phyloP scores from a whole-genome alignment of 805 yeast genomes.

The Candida germanica region DNA sequence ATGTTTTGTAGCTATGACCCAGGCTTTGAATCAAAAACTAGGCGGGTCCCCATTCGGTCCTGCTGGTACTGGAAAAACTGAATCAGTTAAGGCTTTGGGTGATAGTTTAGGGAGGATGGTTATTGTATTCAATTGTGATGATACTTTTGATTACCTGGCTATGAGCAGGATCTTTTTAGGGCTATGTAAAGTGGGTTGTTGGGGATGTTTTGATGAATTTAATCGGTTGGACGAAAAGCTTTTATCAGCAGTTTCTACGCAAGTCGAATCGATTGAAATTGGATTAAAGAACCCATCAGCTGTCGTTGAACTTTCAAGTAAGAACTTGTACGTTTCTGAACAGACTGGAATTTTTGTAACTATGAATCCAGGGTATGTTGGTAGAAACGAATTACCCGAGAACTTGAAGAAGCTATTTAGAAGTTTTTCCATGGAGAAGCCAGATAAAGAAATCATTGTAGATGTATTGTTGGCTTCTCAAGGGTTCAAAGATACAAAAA shows the following conservation, averaged over 20 bases:
- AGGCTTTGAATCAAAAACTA: slow-evolving; percentile 64
- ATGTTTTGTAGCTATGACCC: slow-evolving; percentile 66
- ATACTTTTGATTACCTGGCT: slow-evolving; percentile 75
- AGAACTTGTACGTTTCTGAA: slow-evolving; percentile 33
- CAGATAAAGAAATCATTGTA: slow-evolving; percentile 67
- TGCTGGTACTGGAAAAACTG: slow-evolving; percentile 97
- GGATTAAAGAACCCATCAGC: slow-evolving; percentile 37
- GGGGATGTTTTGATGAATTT: slow-evolving; percentile 97
- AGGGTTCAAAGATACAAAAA: slow-evolving; percentile 54
- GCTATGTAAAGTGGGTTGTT: slow-evolving; percentile 76
- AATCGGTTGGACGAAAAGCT: slow-evolving; percentile 71
- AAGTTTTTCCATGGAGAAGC: slow-evolving; percentile 66
- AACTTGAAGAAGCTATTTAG: slow-evolving; percentile 78
- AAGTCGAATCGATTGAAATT: slow-evolving; percentile 66
- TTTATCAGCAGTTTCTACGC: slow-evolving; percentile 82
- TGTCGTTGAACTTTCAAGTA: slow-evolving; percentile 43
- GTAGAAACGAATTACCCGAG: slow-evolving; percentile 80
- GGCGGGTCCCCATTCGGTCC: slow-evolving; percentile 97
- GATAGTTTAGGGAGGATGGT: slow-evolving; percentile 77
- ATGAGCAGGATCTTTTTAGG: slow-evolving; percentile 78
- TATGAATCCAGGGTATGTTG: slow-evolving; percentile 86
- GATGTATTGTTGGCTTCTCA: slow-evolving; percentile 70
- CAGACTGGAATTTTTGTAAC: slow-evolving; percentile 80
- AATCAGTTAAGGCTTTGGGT: slow-evolving; percentile 81
- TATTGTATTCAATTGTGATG: slow-evolving; percentile 88